Base-by-base conservation (phyloP, 495 filamentous ascomycete genomes). In the Amniculicola lignicola region DNA sequence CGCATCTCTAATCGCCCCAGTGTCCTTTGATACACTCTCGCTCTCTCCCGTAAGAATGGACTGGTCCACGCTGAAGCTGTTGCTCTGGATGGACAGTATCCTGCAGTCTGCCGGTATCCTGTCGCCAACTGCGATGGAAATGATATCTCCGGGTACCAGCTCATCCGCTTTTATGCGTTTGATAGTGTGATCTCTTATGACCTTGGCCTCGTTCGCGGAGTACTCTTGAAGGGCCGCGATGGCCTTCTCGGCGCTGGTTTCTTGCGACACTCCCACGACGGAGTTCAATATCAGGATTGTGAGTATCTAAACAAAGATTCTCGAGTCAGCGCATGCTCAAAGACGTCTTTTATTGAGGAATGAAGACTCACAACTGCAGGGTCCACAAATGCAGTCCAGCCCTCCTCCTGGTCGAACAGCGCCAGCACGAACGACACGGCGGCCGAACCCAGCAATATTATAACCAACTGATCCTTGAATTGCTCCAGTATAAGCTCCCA, bases 221-320 rank as follows among this genome's bases (percentile, higher is more conserved):
- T 99, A 99, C 81, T 99, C 91, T 73, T 99, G 92, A 29, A 99
- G 82, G 38, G 94, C 94, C 10, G 94, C 90, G 72, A 99, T 99
- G 9, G 94, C 94, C 71, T 96, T 96, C 70, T 99, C 94, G 28
- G 94, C 94, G 67, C 90, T 96, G 70, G 87, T 95, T 77, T 99
- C 94, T 79, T 99, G 94, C 38, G 90, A 95, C 15, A 99, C 94
- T 59, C 94, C 94, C 35, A 99, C 94, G 51, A 97, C 83, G 40
- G 94, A 87, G 72, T 99, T 99, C 62, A 99, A 82, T 59, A 99
- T 84, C 31, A 99, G 77, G 67, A 99, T 99, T 19, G 94, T 96
- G 55, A 99, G 79, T 64, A 99, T 99, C 89, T 94, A 64, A 40
- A 37, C 35, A 46, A 43, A 47, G 43, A 31, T 2, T 16, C 5